phyloP scores from a whole-genome alignment of 2,329 filamentous ascomycete genomes.

The Aureobasidium sp. region DNA sequence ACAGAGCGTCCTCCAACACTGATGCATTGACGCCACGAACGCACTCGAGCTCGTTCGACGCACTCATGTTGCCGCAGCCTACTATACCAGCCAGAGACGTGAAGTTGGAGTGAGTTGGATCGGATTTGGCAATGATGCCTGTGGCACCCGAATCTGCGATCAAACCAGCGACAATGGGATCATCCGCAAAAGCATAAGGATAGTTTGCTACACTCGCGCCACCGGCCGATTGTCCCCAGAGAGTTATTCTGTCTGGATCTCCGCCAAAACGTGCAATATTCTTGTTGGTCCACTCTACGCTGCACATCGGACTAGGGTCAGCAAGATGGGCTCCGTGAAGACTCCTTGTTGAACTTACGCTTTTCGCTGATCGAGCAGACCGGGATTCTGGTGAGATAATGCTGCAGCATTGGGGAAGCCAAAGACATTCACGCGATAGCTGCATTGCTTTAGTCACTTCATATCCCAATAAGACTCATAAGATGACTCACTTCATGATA shows the following conservation, averaged over 20 bases:
- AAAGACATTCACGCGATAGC: conserved; percentile 27
- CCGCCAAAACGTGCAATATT: conserved; percentile 28
- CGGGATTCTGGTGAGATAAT: conserved; percentile 23
- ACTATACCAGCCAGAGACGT: conserved; percentile 15
- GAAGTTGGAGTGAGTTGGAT: conserved; percentile 17
- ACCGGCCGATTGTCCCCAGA: conserved; percentile 26
- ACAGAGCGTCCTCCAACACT: conserved; percentile 15
- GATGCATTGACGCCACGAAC: conserved; percentile 14
- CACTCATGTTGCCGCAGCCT: not conserved
- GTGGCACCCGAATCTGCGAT: conserved; percentile 25
- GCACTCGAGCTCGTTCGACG: conserved; percentile 4
- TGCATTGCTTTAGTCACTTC: too few species aligned
- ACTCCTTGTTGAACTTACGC: conserved; percentile 4
- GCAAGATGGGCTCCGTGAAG: too few species aligned
- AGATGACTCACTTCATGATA: conserved; percentile 32
- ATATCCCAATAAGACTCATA: too few species aligned
- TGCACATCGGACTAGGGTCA: not conserved
- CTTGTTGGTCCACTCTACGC: conserved; percentile 26
- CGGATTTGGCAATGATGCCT: conserved; percentile 19
- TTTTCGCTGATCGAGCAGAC: conserved; percentile 26
- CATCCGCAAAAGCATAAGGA: conserved; percentile 24
- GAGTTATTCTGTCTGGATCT: conserved; percentile 25
- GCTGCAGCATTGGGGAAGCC: conserved; percentile 25
- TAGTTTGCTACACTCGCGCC: conserved; percentile 23
- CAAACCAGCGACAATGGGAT: conserved; percentile 25